Percentiles rank a stretch among this genome's conserved stretches.
Conservation (phyloP, 108 stramenopile genomes). For the Nitzschia sp. region DNA sequence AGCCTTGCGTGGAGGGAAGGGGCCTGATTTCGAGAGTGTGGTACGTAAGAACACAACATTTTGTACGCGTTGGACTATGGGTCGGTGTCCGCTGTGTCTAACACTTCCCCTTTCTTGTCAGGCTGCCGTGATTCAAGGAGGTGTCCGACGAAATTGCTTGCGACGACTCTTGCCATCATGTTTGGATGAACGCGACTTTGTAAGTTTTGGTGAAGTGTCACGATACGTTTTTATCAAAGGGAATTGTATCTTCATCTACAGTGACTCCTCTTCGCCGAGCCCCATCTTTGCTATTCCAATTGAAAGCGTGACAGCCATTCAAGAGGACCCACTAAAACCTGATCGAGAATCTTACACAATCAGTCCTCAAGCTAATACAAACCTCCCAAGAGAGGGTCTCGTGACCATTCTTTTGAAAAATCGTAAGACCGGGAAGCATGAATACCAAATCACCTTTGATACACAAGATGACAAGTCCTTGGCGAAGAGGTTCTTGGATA, state of each 20-base stretch:
- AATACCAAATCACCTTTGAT: constrained; percentile 71
- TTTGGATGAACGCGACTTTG: constrained; percentile 59
- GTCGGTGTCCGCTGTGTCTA: neutral
- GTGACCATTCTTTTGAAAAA: constrained; percentile 55
- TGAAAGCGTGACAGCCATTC: constrained; percentile 20
- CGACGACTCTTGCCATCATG: constrained; percentile 35
- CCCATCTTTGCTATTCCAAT: constrained; percentile 65
- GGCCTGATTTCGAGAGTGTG: constrained; percentile 49
- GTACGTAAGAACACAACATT: constrained; percentile 8
- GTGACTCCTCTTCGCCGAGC: constrained; percentile 48
- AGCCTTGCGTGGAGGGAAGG: constrained; percentile 31
- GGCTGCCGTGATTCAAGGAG: constrained; percentile 47
- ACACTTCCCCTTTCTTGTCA: neutral
- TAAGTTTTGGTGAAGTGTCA: constrained; percentile 63
- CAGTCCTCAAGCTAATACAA: constrained; percentile 43
- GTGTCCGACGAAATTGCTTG: constrained; percentile 46
- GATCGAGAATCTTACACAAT: constrained; percentile 54
- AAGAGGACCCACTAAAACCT: constrained; percentile 61
- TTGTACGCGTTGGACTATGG: neutral
- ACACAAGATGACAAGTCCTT: constrained; percentile 32
- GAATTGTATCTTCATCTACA: constrained; percentile 49
- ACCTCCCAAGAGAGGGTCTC: constrained; percentile 32
- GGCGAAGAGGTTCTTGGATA: constrained; percentile 42
- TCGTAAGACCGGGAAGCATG: constrained; percentile 35
- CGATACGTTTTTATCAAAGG: constrained; percentile 53